Evolutionary conservation across 768 basidiomycete species (phyloP).

Genomic region (Hygrophorus russula): DNA sequence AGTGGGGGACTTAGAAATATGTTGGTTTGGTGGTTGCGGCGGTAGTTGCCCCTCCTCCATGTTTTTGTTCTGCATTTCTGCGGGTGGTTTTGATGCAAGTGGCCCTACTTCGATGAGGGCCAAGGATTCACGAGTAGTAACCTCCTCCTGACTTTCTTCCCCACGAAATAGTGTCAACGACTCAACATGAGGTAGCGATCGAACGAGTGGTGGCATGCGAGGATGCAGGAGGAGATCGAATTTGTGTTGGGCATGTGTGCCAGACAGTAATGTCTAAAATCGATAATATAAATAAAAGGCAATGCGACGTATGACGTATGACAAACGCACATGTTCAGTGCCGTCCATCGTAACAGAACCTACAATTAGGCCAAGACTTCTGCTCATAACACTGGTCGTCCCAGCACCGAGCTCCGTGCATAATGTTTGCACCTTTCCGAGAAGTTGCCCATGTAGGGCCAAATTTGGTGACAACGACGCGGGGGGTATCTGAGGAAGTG

Average conservation of each 20-base stretch:
- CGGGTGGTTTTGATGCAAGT: constrained; percentile 1
- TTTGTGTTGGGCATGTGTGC: constrained; percentile 18
- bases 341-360: constrained; percentile 20
- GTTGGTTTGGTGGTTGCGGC: neutral
- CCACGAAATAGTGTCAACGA: constrained; percentile 45
- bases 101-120: constrained; percentile 17
- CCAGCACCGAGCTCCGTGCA: constrained; percentile 42
- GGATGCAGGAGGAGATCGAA: constrained; percentile 68
- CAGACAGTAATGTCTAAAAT: neutral
- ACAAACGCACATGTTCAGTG: constrained; percentile 9
- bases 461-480: constrained; percentile 43
- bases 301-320: neutral
- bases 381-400: constrained; percentile 48
- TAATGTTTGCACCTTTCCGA: constrained; percentile 33
- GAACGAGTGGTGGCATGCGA: constrained; percentile 64
- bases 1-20: neutral
- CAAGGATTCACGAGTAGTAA: constrained; percentile 29
- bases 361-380: constrained; percentile 46
- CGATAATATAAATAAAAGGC: neutral
- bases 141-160: constrained; percentile 60
- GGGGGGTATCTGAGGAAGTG: constrained; percentile 44
- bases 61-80: neutral
- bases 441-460: constrained; percentile 33
- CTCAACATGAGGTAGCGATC: constrained; percentile 54
- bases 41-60: constrained; percentile 1